Evolutionary conservation across 2,329 filamentous ascomycete genomes (phyloP).

Genomic region (Claviceps maximensis): DNA sequence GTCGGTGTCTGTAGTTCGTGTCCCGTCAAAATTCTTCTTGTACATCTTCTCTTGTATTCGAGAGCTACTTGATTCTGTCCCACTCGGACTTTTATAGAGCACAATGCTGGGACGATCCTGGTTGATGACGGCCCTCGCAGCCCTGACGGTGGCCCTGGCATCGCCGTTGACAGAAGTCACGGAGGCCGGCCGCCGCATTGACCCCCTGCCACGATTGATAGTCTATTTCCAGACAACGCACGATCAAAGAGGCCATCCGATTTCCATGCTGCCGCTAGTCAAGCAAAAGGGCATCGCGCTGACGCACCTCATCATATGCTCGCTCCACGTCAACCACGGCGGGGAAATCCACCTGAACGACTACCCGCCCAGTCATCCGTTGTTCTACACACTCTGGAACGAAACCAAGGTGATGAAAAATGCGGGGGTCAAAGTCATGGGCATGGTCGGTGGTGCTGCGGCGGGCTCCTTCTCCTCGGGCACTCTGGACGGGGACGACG

Average conservation of each 20-base stretch:
- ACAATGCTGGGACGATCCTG: not conserved
- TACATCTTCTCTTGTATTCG: not conserved
- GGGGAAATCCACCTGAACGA: conserved; percentile 66
- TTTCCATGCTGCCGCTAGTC: conserved; percentile 35
- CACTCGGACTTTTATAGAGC: not conserved
- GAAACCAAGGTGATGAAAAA: conserved; percentile 60
- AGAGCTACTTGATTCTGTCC: not conserved
- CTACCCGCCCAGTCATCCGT: conserved; percentile 47
- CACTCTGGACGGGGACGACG: conserved; percentile 37
- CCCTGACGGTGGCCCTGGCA: not conserved
- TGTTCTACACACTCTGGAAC: conserved; percentile 60
- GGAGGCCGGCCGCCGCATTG: not conserved
- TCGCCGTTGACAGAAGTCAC: not conserved
- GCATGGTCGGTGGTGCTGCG: conserved; percentile 74
- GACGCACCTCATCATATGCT: conserved; percentile 73
- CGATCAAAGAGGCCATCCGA: conserved; percentile 23
- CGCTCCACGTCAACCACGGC: conserved; percentile 61
- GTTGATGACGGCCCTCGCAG: not conserved
- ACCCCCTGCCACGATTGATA: not conserved
- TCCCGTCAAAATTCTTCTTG: not conserved
- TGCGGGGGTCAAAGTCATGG: conserved; percentile 61
- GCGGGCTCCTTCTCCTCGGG: conserved; percentile 47
- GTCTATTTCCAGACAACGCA: conserved; percentile 14
- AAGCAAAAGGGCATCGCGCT: conserved; percentile 28
- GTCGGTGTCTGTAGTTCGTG: not conserved